Evolutionary conservation across 495 filamentous ascomycete genomes (phyloP).

Genomic region (Lasiosphaeria miniovina): DNA sequence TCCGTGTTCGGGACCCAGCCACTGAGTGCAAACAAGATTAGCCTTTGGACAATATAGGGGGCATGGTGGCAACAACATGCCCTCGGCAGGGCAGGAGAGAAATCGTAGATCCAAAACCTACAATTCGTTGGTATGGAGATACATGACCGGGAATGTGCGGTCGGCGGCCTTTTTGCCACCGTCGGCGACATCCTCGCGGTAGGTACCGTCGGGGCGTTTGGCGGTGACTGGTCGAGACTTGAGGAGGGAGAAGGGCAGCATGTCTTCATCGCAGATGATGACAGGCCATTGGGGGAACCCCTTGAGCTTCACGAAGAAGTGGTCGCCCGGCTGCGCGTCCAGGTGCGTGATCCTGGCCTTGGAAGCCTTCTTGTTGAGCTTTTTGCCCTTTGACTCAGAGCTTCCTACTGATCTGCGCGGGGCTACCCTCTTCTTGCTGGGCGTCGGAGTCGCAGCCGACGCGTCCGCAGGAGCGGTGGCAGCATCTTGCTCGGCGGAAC

Average conservation of each 20-base stretch:
- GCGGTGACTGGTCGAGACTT: slow-evolving; percentile 77
- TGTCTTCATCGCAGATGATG: slow-evolving; percentile 86
- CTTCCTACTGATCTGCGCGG: slow-evolving; percentile 67
- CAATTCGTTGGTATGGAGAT: slow-evolving; percentile 92
- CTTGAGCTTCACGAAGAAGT: slow-evolving; percentile 82
- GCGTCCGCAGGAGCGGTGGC: slow-evolving; percentile 9
- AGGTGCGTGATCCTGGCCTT: slow-evolving; percentile 65
- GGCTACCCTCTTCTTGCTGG: slow-evolving; percentile 44
- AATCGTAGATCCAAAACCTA: slow-evolving; percentile 48
- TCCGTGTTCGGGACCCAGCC: slow-evolving; percentile 81
- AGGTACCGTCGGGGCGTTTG: slow-evolving; percentile 72
- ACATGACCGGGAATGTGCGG: slow-evolving; percentile 90
- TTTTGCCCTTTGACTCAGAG: slow-evolving; percentile 70
- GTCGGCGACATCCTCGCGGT: slow-evolving; percentile 77
- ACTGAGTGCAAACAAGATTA: slow-evolving; percentile 45
- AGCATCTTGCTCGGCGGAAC: slow-evolving; percentile 18
- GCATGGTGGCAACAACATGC: background rate
- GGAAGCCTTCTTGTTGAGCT: slow-evolving; percentile 80
- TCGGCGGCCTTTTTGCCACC: slow-evolving; percentile 78
- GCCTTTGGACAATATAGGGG: background rate
- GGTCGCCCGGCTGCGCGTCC: slow-evolving; percentile 79
- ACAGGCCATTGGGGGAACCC: slow-evolving; percentile 89
- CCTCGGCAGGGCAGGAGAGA: background rate
- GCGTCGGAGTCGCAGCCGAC: slow-evolving; percentile 26
- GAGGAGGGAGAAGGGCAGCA: slow-evolving; percentile 72